Percentiles rank a stretch among this genome's conserved stretches.
phyloP scores from a whole-genome alignment of 176 grass and related monocot species.

The Thalia dealbata region DNA sequence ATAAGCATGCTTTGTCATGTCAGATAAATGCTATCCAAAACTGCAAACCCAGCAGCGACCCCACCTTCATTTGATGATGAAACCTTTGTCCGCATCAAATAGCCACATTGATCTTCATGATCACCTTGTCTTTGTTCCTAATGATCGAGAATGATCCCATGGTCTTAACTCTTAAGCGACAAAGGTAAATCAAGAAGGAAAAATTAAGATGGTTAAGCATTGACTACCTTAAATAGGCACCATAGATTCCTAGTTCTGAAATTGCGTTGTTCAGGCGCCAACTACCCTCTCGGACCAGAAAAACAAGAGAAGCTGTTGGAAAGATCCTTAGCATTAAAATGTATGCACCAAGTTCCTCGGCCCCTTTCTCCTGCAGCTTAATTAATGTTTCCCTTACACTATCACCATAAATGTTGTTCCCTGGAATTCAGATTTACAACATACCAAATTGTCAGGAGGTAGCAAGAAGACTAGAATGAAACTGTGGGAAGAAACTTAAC shows the following conservation, averaged over 20 bases:
- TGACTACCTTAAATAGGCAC: conserved; percentile 60
- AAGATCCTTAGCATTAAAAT: conserved; percentile 98
- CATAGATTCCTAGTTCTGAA: conserved; percentile 84
- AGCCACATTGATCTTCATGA: conserved; percentile 68
- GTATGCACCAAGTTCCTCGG: conserved; percentile 63
- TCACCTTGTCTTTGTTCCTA: conserved; percentile 81
- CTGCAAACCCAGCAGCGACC: conserved; percentile 87
- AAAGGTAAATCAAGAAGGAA: conserved; percentile 5
- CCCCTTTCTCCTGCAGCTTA: conserved; percentile 47
- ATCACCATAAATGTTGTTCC: conserved; percentile 77
- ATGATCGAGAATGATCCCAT: background rate
- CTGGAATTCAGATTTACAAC: conserved; percentile 15
- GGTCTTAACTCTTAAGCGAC: conserved; percentile 4
- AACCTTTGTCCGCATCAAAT: conserved; percentile 91
- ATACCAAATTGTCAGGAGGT: background rate
- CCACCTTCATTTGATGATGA: conserved; percentile 94
- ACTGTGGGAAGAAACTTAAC: conserved; percentile 11
- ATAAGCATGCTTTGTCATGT: conserved; percentile 34
- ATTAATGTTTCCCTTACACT: conserved; percentile 48
- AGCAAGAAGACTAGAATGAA: conserved; percentile 1
- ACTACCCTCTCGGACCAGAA: conserved; percentile 58
- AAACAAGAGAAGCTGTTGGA: conserved; percentile 49
- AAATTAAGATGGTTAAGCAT: conserved; percentile 4
- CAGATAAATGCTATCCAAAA: conserved; percentile 71
- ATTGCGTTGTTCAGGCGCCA: conserved; percentile 63